Evolutionary conservation across 352 stramenopile species (phyloP), one percentile per base, ranked within the genome.

Genomic region (Pythium myriotylum): DNA sequence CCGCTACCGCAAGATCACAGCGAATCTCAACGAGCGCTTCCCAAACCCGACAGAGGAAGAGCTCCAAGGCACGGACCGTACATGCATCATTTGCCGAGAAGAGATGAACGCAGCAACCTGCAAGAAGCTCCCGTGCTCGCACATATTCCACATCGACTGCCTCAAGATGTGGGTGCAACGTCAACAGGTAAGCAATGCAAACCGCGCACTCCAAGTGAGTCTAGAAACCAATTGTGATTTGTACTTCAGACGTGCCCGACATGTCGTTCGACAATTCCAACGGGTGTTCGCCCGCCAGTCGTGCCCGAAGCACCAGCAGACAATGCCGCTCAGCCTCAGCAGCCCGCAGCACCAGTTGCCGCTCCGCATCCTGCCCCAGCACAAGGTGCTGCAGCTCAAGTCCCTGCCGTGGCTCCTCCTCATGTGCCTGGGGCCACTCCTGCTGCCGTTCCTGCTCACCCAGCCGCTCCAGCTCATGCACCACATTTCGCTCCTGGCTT

Each of bases 141-240:
- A 99, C 70, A 97, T 98, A 49, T 99, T 99, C 70, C 95, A 99
- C 67, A 88, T 98, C 32, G 86, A 97, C 67, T 99, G 97, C 71
- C 77, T 99, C 12, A 95, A 98, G 54, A 98, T 99, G 81, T 99
- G 97, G 97, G 87, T 99, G 16, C 94, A 99, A 62, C 96, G 98
- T 55, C 97, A 99, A 66, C 97, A 99, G 55, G 74, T 82, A 58
- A 35, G 5, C 23, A 6, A 64, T 42, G 3, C 4, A 1, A n/a
- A 22, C 46, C 29, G 7, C 40, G 13, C 10, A 8, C 27, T 33
- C 24, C 20, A 2, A 17, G 20, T 56, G 19, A 13, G 19, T 26
- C 29, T 41, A 61, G 10, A 35, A 5, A 35, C n/a, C n/a, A 19
- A 4, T 19, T 52, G 4, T 24, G 53, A 9, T 51, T 19, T 53